Conservation (phyloP, 2,329 filamentous ascomycete species). For the Penicillium sumatraense region DNA sequence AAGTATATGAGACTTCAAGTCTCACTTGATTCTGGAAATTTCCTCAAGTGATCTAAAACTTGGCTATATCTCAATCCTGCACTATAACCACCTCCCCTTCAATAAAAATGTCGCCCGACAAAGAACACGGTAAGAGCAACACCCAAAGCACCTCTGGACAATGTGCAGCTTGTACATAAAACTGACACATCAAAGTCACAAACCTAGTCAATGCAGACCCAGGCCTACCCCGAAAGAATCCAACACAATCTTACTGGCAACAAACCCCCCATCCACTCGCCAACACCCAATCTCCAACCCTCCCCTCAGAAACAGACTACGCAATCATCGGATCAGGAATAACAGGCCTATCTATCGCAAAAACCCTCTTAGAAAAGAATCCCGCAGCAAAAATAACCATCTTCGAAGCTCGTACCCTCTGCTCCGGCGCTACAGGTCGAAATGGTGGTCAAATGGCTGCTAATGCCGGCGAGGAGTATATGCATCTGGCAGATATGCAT, state of each 20-base stretch:
- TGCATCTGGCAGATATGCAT: constrained; percentile 21
- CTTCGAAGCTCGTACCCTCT: constrained; percentile 41
- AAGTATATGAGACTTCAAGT: no score
- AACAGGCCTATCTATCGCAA: constrained; percentile 37
- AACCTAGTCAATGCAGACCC: constrained; percentile 34
- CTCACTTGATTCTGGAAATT: no score
- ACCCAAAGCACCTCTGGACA: neutral
- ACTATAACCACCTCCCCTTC: neutral
- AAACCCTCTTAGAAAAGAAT: constrained; percentile 34
- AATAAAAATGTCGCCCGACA: constrained; percentile 13
- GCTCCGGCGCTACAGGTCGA: constrained; percentile 43
- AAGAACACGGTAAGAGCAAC: constrained; percentile 12
- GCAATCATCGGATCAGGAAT: constrained; percentile 45
- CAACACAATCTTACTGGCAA: constrained; percentile 45
- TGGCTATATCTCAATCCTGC: neutral
- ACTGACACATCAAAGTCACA: constrained; percentile 13
- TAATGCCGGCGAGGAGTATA: constrained; percentile 34
- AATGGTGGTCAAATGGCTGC: constrained; percentile 42
- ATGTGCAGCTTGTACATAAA: no score
- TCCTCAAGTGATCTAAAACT: neutral
- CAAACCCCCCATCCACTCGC: constrained; percentile 37
- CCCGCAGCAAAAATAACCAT: constrained; percentile 34
- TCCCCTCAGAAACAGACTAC: constrained; percentile 33
- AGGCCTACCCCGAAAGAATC: constrained; percentile 40
- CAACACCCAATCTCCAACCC: constrained; percentile 29